Evolutionary conservation across 2,329 filamentous ascomycete species (phyloP), one percentile per base, ranked within the genome.

Genomic region (Huntiella moniliformis): DNA sequence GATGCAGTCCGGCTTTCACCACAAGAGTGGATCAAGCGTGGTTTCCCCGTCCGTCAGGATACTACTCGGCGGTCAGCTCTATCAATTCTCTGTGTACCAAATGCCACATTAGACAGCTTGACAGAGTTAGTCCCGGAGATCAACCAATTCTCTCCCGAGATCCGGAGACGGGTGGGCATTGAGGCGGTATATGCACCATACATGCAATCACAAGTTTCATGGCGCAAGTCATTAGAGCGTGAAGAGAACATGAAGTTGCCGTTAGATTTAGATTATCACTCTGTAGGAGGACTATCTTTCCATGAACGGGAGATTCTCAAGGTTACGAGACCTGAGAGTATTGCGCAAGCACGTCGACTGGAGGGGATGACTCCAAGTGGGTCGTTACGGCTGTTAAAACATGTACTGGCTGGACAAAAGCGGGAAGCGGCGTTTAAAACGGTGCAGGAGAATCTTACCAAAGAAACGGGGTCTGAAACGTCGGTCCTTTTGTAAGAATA

Each of bases 121-220:
- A 61, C 67, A 4, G 56, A 63, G 0, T 57, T 73, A 15, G 63
- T 92, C 4, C 79, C 71, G 3, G 67, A 62, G 17, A 68, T 79
- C 50, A 56, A 53, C 48, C 59, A 57, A 5, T 85, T 72, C 60
- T 57, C 74, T 0, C 55, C 66, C 0, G 68, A 68, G 28, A 72
- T 93, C 47, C 72, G 71, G 51, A 64, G 67, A 44, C 74, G 88
- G 38, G 79, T 95, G 5, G 70, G 72, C 37, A 82, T 95, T 54
- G 85, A 95, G 60, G 81, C 81, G 11, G 68, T 74, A 2, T 98
- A 98, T 59, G 84, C 82, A 1, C 88, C 88, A 0, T 94, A 94
- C 58, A 77, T 94, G 34, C 70, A 68, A 39, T 73, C 77, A 54
- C 86, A 96, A 59, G 67, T 69, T 18, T 68, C 70, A 3, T 70